These are phyloP conservation scores for Skeletonema potamos DNA, from an alignment of 108 stramenopile genomes.

Conservation along the genomic window DNA sequence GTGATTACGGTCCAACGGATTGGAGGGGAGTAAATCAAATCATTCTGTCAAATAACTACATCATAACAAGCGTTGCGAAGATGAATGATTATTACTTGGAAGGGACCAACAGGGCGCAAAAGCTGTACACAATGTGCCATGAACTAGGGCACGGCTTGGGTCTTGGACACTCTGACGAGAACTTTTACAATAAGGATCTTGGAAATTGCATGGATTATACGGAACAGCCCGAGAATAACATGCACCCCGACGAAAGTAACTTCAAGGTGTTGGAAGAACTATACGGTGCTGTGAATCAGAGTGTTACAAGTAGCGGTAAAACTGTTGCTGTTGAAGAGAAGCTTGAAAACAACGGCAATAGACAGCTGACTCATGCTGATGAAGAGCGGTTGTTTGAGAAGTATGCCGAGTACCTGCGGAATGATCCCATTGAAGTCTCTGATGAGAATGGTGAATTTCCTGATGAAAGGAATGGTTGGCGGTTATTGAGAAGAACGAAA, in stretches of 20 bases:
- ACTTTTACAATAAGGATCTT: slow-evolving; percentile 74
- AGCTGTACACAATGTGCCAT: slow-evolving; percentile 78
- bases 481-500: not conserved
- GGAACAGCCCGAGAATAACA: slow-evolving; percentile 56
- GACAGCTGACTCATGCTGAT: not conserved
- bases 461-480: not conserved
- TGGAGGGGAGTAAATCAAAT: slow-evolving; percentile 85
- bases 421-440: slow-evolving; percentile 21
- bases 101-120: slow-evolving; percentile 50
- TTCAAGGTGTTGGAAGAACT: slow-evolving; percentile 59
- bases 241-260: slow-evolving; percentile 63
- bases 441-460: not conserved
- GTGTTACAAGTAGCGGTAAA: not conserved
- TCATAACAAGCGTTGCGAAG: slow-evolving; percentile 61
- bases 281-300: slow-evolving; percentile 59
- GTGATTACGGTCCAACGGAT: slow-evolving; percentile 75
- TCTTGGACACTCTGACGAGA: slow-evolving; percentile 80
- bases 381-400: slow-evolving; percentile 10
- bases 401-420: slow-evolving; percentile 18
- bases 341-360: not conserved
- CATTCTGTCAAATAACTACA: slow-evolving; percentile 44
- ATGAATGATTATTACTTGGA: slow-evolving; percentile 82
- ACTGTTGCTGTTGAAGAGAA: slow-evolving; percentile 9
- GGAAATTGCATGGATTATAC: slow-evolving; percentile 91
- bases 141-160: slow-evolving; percentile 75